These are phyloP conservation scores for Mycena indigotica DNA, from an alignment of 768 basidiomycete species.

Conservation along the genomic window DNA sequence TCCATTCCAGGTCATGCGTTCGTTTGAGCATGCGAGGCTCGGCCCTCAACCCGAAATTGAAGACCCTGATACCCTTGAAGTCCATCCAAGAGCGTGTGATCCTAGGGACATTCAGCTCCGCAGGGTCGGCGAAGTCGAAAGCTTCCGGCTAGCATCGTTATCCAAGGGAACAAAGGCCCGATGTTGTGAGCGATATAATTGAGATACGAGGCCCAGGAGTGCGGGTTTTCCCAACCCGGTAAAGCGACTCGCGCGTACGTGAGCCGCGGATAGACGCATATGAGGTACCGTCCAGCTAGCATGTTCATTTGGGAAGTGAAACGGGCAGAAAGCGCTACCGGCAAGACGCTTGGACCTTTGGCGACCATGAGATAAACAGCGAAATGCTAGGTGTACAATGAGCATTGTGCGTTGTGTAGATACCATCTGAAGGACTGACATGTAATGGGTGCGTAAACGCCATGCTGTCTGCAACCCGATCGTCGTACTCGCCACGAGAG, in stretches of 20 bases:
- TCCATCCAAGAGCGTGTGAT: too few relatives aligned
- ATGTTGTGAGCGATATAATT: background rate
- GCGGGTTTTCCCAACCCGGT: background rate
- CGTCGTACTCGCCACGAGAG: background rate
- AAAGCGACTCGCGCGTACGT: background rate
- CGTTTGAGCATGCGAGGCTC: too few relatives aligned
- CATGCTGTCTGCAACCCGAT: background rate
- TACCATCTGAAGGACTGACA: background rate
- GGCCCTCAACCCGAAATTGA: too few relatives aligned
- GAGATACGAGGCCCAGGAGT: background rate
- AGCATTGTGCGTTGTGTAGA: too few relatives aligned
- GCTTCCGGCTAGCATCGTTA: background rate
- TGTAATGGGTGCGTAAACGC: background rate
- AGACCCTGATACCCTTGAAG: too few relatives aligned
- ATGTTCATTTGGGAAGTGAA: background rate
- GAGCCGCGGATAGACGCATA: background rate
- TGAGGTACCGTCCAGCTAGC: background rate
- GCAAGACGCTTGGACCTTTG: too few relatives aligned
- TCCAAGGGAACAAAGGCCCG: background rate
- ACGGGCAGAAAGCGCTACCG: background rate
- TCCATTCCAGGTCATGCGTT: background rate
- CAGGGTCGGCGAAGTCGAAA: background rate
- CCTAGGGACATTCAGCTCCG: background rate
- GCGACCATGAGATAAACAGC: too few relatives aligned
- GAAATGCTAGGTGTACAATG: too few relatives aligned